phyloP scores from a whole-genome alignment of 441 rosid genomes.

The Brassica hybrid region DNA sequence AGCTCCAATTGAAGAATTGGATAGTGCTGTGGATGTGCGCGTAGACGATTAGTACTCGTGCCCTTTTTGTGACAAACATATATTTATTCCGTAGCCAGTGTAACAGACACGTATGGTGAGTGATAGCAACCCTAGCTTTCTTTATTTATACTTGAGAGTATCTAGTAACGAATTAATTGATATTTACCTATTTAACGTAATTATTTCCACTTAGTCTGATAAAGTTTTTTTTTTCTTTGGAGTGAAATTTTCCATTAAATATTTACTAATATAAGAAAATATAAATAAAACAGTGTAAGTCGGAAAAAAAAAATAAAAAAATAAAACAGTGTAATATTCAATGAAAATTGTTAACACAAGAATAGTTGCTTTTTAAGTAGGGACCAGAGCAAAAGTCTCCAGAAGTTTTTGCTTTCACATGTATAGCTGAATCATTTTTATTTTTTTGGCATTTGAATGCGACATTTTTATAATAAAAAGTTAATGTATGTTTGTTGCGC shows the following conservation, averaged over 20 bases:
- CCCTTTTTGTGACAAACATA: constrained; percentile 6
- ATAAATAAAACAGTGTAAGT: not conserved
- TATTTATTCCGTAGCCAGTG: constrained; percentile 31
- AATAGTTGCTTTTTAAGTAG: constrained; percentile 25
- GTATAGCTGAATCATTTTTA: constrained; percentile 12
- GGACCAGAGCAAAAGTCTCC: constrained; percentile 20
- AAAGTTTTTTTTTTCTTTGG: not conserved
- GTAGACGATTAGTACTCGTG: constrained; percentile 14
- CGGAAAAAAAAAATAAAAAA: not conserved
- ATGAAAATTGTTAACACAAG: not conserved
- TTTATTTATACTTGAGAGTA: constrained; percentile 2
- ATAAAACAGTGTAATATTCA: not conserved
- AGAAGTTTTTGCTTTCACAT: constrained; percentile 26
- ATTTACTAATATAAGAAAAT: not conserved
- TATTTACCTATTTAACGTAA: not conserved
- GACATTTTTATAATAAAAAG: not conserved
- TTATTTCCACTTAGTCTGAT: not conserved
- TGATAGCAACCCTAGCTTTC: constrained; percentile 18
- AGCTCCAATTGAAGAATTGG: not conserved
- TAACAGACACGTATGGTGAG: constrained; percentile 39
- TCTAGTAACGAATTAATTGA: not conserved
- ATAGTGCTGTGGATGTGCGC: not conserved
- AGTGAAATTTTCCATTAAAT: not conserved
- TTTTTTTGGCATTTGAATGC: constrained; percentile 4
- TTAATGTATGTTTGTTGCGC: constrained; percentile 8